Percentiles rank a stretch among this genome's conserved stretches.
Conservation (phyloP, 805 yeast species). For the Candida pseudoglaebosa region DNA sequence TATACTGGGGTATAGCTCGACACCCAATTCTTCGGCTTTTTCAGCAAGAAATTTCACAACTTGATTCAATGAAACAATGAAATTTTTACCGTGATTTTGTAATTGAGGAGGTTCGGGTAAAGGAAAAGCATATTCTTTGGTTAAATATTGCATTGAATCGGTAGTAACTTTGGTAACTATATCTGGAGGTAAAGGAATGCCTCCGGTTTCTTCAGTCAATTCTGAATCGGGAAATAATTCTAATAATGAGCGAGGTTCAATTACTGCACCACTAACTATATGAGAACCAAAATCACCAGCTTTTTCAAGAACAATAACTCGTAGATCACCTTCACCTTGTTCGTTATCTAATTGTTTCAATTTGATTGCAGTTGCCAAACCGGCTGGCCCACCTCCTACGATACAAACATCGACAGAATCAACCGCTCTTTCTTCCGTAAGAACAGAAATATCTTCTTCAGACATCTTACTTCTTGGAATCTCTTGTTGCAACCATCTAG, state of each 20-base stretch:
- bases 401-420: slow-evolving; percentile 93
- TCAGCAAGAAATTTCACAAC: slow-evolving; percentile 81
- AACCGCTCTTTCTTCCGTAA: slow-evolving; percentile 66
- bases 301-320: slow-evolving; percentile 89
- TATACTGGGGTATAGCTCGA: slow-evolving; percentile 88
- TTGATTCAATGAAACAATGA: slow-evolving; percentile 76
- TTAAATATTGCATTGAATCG: slow-evolving; percentile 71
- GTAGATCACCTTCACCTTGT: slow-evolving; percentile 56
- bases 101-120: slow-evolving; percentile 94
- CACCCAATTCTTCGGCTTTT: slow-evolving; percentile 89
- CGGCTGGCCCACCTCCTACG: slow-evolving; percentile 98
- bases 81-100: slow-evolving; percentile 76
- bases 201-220: slow-evolving; percentile 45
- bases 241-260: slow-evolving; percentile 83
- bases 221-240: slow-evolving; percentile 78
- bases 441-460: slow-evolving; percentile 41
- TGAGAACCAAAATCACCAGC: slow-evolving; percentile 93
- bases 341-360: slow-evolving; percentile 79
- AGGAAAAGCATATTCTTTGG: slow-evolving; percentile 57
- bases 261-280: slow-evolving; percentile 87
- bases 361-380: slow-evolving; percentile 87
- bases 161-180: slow-evolving; percentile 68
- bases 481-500: neutral
- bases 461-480: slow-evolving; percentile 9
- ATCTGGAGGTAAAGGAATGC: slow-evolving; percentile 76